Percentiles rank a stretch among this genome's conserved stretches.
Evolutionary conservation across 176 grass and related monocot genomes (phyloP).

Genomic region (Oryza coarctata): DNA sequence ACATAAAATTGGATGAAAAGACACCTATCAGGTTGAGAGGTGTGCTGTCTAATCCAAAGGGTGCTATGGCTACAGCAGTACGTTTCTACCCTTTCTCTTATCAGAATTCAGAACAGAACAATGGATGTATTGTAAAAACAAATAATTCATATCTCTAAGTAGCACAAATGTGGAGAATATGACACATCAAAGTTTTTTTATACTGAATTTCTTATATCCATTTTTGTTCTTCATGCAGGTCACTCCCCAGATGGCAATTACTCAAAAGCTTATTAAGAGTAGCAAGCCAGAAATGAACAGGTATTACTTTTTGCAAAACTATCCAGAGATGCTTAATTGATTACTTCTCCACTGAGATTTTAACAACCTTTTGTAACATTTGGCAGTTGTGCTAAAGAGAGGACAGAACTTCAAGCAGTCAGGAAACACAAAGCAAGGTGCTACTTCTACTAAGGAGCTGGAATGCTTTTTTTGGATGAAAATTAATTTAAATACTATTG

Average conservation of each 20-base stretch:
- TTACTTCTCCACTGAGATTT: constrained; percentile 28
- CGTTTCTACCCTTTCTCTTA: constrained; percentile 19
- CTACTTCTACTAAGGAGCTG: constrained; percentile 26
- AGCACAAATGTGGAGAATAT: neutral
- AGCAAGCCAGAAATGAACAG: constrained; percentile 52
- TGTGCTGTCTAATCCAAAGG: constrained; percentile 20
- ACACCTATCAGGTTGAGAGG: constrained; percentile 35
- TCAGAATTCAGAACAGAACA: neutral
- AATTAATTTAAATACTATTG: constrained; percentile 30
- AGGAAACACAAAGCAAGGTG: constrained; percentile 67
- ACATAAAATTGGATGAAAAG: constrained; percentile 21
- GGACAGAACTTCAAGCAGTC: constrained; percentile 21
- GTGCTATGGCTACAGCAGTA: constrained; percentile 32
- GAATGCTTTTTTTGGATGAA: constrained; percentile 22
- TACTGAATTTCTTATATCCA: constrained; percentile 6
- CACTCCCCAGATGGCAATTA: constrained; percentile 53
- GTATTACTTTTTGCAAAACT: constrained; percentile 32
- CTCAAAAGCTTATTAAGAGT: constrained; percentile 49
- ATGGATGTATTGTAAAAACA: neutral
- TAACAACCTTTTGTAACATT: constrained; percentile 22
- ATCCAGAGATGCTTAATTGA: constrained; percentile 9
- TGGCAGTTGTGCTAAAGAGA: constrained; percentile 29
- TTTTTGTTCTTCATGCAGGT: constrained; percentile 51
- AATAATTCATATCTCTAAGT: neutral
- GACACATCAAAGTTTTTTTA: neutral